These are phyloP conservation scores for Pichia manshurica DNA, from an alignment of 805 yeast genomes.

Conservation along the genomic window DNA sequence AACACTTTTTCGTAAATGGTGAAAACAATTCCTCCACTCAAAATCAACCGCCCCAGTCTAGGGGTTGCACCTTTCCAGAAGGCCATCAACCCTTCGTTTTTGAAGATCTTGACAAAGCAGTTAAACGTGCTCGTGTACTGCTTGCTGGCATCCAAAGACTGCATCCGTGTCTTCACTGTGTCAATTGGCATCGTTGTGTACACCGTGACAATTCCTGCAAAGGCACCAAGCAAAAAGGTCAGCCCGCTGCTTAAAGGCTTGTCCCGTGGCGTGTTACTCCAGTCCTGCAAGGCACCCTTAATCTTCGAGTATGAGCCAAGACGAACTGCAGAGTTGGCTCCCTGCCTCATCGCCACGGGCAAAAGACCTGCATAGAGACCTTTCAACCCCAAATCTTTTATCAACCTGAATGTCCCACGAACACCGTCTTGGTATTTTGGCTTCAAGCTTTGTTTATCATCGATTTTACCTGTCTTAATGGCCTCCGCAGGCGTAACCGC, in stretches of 20 bases:
- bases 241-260: constrained; percentile 71
- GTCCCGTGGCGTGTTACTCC: constrained; percentile 57
- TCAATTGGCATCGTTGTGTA: constrained; percentile 94
- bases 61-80: constrained; percentile 99
- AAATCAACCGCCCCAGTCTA: constrained; percentile 80
- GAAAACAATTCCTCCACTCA: constrained; percentile 96
- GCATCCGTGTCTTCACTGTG: constrained; percentile 96
- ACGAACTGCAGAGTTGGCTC: constrained; percentile 91
- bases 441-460: constrained; percentile 70
- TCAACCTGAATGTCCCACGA: constrained; percentile 56
- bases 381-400: constrained; percentile 70
- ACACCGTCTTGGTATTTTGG: constrained; percentile 74
- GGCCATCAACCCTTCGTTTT: constrained; percentile 81
- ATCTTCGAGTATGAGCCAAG: constrained; percentile 88
- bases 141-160: constrained; percentile 72
- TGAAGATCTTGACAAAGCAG: constrained; percentile 76
- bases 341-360: constrained; percentile 94
- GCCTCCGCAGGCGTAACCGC: constrained; percentile 98
- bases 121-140: constrained; percentile 69
- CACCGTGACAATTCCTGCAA: constrained; percentile 85
- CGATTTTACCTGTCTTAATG: constrained; percentile 91
- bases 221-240: constrained; percentile 85
- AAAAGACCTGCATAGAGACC: constrained; percentile 86
- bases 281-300: constrained; percentile 70
- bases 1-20: constrained; percentile 92